phyloP scores from a whole-genome alignment of 208 protist genomes.

The Leishmania lainsoni region DNA sequence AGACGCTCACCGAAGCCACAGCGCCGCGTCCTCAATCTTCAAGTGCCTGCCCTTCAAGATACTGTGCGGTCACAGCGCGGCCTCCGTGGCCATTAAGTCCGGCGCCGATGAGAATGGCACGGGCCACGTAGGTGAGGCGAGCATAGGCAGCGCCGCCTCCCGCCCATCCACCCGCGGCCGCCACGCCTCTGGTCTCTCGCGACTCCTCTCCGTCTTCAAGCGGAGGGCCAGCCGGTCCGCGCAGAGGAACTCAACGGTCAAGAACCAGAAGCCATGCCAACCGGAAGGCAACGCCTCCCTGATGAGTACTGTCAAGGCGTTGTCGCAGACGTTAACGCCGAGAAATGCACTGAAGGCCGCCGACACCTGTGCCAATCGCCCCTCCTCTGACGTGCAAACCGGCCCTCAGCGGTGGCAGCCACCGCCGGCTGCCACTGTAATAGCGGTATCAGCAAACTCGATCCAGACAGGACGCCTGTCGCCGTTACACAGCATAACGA shows the following conservation, averaged over 20 bases:
- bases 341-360: background rate
- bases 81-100: constrained; percentile 1
- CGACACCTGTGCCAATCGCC: background rate
- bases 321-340: background rate
- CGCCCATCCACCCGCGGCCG: constrained; percentile 15
- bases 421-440: background rate
- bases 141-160: background rate
- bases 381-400: background rate
- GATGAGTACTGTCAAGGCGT: too few relatives aligned
- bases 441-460: background rate
- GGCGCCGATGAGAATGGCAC: background rate
- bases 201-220: constrained; percentile 21
- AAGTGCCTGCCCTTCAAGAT: background rate
- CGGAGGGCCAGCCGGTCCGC: background rate
- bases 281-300: background rate
- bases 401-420: background rate
- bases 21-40: background rate
- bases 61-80: background rate
- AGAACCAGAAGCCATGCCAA: background rate
- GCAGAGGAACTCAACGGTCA: background rate
- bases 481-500: background rate
- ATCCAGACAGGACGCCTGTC: background rate
- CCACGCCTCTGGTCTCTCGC: constrained; percentile 19
- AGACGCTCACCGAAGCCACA: background rate
- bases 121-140: background rate